Conservation (phyloP, 768 basidiomycete genomes). For the Hysterangium stoloniferum region DNA sequence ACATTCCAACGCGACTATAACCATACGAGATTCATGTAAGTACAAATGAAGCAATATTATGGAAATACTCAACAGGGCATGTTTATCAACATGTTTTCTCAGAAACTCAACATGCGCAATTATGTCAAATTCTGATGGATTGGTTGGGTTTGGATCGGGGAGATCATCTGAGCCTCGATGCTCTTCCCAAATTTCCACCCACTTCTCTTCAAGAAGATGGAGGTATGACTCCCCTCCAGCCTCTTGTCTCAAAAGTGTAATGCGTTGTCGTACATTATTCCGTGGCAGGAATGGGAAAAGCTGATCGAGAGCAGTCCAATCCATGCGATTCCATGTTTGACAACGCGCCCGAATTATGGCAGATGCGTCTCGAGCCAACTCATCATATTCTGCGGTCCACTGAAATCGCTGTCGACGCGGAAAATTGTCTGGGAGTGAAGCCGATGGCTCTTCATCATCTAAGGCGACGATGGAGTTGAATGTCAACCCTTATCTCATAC, state of each 20-base stretch:
- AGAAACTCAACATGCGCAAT: conserved; percentile 75
- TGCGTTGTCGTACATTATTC: conserved; percentile 63
- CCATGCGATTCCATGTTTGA: conserved; percentile 48
- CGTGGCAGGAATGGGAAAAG: conserved; percentile 72
- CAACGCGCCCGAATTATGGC: conserved; percentile 78
- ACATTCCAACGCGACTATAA: conserved; percentile 1
- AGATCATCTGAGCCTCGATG: conserved; percentile 60
- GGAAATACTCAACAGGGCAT: conserved; percentile 62
- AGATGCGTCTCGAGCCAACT: conserved; percentile 77
- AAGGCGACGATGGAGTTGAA: neutral
- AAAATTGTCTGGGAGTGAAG: neutral
- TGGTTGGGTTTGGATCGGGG: conserved; percentile 62
- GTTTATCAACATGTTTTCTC: conserved; percentile 76
- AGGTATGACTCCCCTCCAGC: conserved; percentile 66
- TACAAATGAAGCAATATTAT: neutral
- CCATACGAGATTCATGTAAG: neutral
- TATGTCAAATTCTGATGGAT: conserved; percentile 71
- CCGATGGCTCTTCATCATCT: neutral
- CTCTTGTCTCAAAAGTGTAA: conserved; percentile 48
- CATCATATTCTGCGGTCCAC: conserved; percentile 85
- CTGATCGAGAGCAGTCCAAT: conserved; percentile 67
- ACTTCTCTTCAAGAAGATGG: conserved; percentile 71
- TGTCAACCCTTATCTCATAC: neutral
- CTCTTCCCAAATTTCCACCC: conserved; percentile 70
- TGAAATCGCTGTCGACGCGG: conserved; percentile 55